Percentiles rank a stretch among this genome's conserved stretches.
Conservation (phyloP, 2,329 filamentous ascomycete genomes). For the Coniochaeta sp. region DNA sequence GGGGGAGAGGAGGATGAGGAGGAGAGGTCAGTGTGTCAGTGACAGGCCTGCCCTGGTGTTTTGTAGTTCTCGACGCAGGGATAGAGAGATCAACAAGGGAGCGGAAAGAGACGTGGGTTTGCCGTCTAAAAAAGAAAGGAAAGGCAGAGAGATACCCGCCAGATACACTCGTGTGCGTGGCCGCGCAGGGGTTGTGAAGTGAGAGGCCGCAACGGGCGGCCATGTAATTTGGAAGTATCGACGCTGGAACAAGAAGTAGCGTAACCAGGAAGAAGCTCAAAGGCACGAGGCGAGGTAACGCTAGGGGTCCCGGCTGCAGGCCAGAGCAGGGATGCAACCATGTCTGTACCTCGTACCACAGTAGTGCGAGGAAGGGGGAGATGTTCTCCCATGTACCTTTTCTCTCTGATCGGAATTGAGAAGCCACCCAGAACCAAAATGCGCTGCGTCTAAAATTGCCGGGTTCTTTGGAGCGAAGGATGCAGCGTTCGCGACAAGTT, state of each 20-base stretch:
- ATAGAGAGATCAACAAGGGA: neutral
- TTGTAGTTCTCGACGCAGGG: conserved; percentile 4
- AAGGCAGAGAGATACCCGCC: neutral
- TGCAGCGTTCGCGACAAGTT: too few species aligned
- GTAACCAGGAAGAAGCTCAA: neutral
- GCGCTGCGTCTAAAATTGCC: too few species aligned
- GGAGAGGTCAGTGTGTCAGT: neutral
- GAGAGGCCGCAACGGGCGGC: neutral
- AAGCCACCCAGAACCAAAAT: neutral
- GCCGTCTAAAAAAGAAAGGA: neutral
- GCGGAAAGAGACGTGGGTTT: neutral
- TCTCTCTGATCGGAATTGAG: neutral
- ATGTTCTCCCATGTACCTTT: neutral
- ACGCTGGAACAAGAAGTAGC: neutral
- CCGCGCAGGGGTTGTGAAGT: neutral
- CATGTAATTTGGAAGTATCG: conserved; percentile 3
- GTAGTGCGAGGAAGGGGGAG: neutral
- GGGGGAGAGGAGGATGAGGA: neutral
- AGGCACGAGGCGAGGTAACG: conserved; percentile 2
- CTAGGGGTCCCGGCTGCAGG: conserved; percentile 1
- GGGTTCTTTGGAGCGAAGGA: too few species aligned
- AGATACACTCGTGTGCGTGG: neutral
- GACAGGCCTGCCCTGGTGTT: conserved; percentile 1
- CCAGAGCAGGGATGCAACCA: neutral
- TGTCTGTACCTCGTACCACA: neutral